Conservation (phyloP, 129 eudicot genomes). For the Pseudognaphalium luteoalbum region DNA sequence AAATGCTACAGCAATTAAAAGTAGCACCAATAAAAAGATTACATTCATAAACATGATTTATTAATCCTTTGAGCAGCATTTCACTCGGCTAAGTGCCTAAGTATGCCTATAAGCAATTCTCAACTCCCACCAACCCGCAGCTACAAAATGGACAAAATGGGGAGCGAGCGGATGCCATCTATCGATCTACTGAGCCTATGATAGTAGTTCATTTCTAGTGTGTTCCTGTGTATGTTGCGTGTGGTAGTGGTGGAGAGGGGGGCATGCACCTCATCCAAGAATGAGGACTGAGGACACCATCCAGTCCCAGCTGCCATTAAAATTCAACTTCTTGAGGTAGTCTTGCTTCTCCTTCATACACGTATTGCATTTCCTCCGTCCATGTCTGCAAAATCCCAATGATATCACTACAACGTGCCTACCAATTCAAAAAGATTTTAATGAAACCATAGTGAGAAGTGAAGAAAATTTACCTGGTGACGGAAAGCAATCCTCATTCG, state of each 20-base stretch:
- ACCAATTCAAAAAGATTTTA: not conserved
- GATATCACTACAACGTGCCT: not conserved
- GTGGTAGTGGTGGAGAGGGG: too few relatives aligned
- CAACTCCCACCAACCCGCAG: slow-evolving; percentile 18
- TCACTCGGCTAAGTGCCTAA: not conserved
- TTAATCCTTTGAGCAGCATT: not conserved
- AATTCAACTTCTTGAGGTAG: slow-evolving; percentile 73
- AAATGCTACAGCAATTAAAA: not conserved
- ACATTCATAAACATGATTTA: not conserved
- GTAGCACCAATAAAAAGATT: not conserved
- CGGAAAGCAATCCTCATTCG: slow-evolving; percentile 73
- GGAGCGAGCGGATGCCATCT: slow-evolving; percentile 19
- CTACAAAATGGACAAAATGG: not conserved
- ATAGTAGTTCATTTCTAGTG: not conserved
- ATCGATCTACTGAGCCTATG: not conserved
- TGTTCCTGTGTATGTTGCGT: not conserved
- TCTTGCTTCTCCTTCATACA: slow-evolving; percentile 65
- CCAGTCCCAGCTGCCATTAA: slow-evolving; percentile 16
- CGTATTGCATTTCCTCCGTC: slow-evolving; percentile 89
- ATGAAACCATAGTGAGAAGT: not conserved
- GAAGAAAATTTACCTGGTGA: slow-evolving; percentile 57
- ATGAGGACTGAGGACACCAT: not conserved
- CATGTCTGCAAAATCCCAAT: slow-evolving; percentile 62
- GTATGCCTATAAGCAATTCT: not conserved
- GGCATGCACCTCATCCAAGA: not conserved